phyloP scores from a whole-genome alignment of 2,329 filamentous ascomycete genomes.

The Hypoxylon sp. region DNA sequence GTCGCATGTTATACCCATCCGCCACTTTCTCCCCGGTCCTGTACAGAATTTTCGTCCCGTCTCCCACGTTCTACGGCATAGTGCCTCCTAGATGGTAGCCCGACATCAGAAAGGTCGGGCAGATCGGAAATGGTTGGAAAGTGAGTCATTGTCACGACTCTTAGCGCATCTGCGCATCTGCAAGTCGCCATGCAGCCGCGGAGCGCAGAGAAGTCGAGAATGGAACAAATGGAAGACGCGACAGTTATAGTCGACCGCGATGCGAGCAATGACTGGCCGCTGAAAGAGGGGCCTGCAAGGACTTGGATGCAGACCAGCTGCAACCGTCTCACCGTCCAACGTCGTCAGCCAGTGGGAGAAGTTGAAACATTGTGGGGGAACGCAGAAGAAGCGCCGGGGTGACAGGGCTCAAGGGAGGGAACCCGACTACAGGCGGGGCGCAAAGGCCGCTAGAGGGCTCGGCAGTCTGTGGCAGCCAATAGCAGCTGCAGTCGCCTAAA shows the following conservation, averaged over 20 bases:
- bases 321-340: slow-evolving; percentile 48
- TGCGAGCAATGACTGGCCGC: slow-evolving; percentile 50
- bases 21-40: slow-evolving; percentile 25
- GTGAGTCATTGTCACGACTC: slow-evolving; percentile 50
- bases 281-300: slow-evolving; percentile 44
- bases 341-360: slow-evolving; percentile 48
- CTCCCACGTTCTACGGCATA: slow-evolving; percentile 41
- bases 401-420: slow-evolving; percentile 29
- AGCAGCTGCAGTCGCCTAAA: slow-evolving; percentile 34
- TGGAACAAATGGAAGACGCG: slow-evolving; percentile 49
- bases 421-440: slow-evolving; percentile 35
- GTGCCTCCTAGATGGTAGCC: slow-evolving; percentile 36
- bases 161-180: slow-evolving; percentile 45
- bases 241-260: slow-evolving; percentile 48
- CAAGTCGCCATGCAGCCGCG: slow-evolving; percentile 49
- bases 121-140: slow-evolving; percentile 49
- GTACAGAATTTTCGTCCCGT: slow-evolving; percentile 32
- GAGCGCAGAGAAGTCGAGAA: slow-evolving; percentile 40
- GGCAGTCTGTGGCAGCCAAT: slow-evolving; percentile 42
- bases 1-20: slow-evolving; percentile 51
- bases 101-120: slow-evolving; percentile 48
- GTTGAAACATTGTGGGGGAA: slow-evolving; percentile 45
- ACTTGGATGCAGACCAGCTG: slow-evolving; percentile 45
- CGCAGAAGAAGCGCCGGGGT: slow-evolving; percentile 43
- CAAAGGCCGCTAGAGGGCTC: slow-evolving; percentile 31